Percentiles rank a stretch among this genome's conserved stretches.
phyloP scores from a whole-genome alignment of 139 green algal genomes.

The Ettlia oleoabundans region DNA sequence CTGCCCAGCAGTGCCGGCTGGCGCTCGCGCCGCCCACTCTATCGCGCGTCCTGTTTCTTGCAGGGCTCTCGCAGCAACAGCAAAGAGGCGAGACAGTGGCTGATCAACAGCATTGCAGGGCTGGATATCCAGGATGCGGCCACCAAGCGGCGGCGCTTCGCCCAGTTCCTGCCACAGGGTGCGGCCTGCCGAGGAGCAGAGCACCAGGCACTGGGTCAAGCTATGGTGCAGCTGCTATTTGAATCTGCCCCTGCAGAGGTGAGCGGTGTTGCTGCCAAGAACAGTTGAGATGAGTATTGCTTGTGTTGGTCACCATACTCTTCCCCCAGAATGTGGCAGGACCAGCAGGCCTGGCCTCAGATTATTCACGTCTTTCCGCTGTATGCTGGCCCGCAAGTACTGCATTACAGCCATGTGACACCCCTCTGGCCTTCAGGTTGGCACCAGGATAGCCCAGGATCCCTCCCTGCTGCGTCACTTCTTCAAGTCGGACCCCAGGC shows the following conservation, averaged over 20 bases:
- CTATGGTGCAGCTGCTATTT: constrained; percentile 29
- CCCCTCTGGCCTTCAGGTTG: no score
- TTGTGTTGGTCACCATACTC: no score
- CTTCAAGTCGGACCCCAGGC: constrained; percentile 10
- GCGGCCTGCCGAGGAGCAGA: constrained; percentile 6
- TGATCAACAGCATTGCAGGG: constrained; percentile 15
- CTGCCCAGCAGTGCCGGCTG: no score
- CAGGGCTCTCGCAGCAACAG: constrained; percentile 22
- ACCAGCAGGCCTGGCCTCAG: no score
- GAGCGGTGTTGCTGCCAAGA: no score
- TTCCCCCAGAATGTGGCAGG: no score
- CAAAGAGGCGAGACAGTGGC: constrained; percentile 27
- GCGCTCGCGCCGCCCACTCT: no score
- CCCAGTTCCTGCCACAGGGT: constrained; percentile 23
- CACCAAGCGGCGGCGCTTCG: constrained; percentile 25
- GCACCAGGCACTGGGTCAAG: constrained; percentile 6
- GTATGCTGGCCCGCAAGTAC: no score
- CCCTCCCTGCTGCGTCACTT: constrained; percentile 25
- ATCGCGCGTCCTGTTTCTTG: no score
- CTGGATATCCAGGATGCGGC: constrained; percentile 6
- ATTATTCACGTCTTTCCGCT: no score
- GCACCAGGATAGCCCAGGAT: constrained; percentile 18
- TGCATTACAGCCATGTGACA: no score
- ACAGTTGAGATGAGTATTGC: no score
- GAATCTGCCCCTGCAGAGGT: neutral